Evolutionary conservation across 2,329 filamentous ascomycete species (phyloP), one percentile per base, ranked within the genome.

Genomic region (Aspergillus fumigatiaffinis): DNA sequence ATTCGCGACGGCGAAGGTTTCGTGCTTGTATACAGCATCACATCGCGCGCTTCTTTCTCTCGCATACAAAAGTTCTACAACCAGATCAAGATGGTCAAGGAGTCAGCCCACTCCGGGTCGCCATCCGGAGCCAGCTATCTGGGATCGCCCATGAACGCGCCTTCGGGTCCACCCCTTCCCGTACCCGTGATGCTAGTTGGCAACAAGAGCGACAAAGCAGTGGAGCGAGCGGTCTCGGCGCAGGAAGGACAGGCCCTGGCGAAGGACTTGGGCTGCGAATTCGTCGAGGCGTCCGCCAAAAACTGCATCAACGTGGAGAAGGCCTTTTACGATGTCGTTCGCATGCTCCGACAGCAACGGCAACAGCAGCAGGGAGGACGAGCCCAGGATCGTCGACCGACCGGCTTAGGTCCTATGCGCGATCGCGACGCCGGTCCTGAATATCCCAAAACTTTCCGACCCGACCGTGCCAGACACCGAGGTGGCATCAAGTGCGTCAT

Each of bases 291-390:
- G 1, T 97, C 92, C 6, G 93, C 93, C 38, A 97, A 97, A 80
- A 97, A 96, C 74, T 96, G 92, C 78, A 92, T 97, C 80, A 97
- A 97, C 70, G 93, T 97, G 54, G 94, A 96, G 76, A 97, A 96
- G 81, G 93, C 92, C 32, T 97, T 99, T 72, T 97, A 96, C 77
- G 94, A 99, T 71, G 94, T 99, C 7, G 94, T 97, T 54, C 83
- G 94, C 65, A 90, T 94, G 74, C 80, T 99, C 63, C 87, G 94
- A 66, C 86, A 90, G 67, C 92, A 96, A 76, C 84, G 91, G 68
- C 87, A 91, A 64, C 75, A 77, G 61, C 71, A 72, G 58, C 73
- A 71, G 35, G 67, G 68, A 14, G 68, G 70, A 17, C 69, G 71
- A 53, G 54, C 66, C 20, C 68, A 72, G 50, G 74, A 76, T 57